Conservation (phyloP, 495 filamentous ascomycete genomes). For the Copromyces sp. region DNA sequence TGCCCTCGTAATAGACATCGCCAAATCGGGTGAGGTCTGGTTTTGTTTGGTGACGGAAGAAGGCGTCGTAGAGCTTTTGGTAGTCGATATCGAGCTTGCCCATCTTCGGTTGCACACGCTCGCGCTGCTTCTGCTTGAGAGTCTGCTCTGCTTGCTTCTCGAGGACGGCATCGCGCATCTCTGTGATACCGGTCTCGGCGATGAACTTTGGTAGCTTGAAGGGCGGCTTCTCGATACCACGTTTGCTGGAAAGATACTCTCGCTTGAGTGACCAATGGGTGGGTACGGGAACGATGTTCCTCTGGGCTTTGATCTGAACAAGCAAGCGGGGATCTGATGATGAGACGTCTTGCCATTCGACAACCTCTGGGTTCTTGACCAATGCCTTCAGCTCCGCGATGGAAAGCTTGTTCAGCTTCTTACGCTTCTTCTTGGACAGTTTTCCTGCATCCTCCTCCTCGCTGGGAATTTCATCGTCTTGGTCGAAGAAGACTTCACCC, state of each 20-base stretch:
- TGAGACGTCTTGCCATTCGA: conserved; percentile 96
- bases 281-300: conserved; percentile 93
- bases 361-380: conserved; percentile 82
- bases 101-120: conserved; percentile 92
- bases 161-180: conserved; percentile 93
- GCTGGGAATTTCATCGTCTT: conserved; percentile 82
- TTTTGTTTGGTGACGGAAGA: conserved; percentile 95
- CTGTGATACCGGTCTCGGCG: conserved; percentile 90
- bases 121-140: conserved; percentile 90
- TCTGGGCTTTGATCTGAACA: conserved; percentile 86
- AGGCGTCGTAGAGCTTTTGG: conserved; percentile 93
- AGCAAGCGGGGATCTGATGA: conserved; percentile 81
- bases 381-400: conserved; percentile 91
- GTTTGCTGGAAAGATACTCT: conserved; percentile 91
- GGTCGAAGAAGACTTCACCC: conserved; percentile 75
- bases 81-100: conserved; percentile 97
- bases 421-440: conserved; percentile 87
- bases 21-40: conserved; percentile 88
- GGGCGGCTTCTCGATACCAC: conserved; percentile 88
- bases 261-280: conserved; percentile 90
- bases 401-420: conserved; percentile 81
- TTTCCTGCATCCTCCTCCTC: conserved; percentile 69
- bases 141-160: conserved; percentile 89
- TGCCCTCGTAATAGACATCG: conserved; percentile 97
- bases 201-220: conserved; percentile 95